Conservation (phyloP, 495 filamentous ascomycete species). For the Podospora sp. region DNA sequence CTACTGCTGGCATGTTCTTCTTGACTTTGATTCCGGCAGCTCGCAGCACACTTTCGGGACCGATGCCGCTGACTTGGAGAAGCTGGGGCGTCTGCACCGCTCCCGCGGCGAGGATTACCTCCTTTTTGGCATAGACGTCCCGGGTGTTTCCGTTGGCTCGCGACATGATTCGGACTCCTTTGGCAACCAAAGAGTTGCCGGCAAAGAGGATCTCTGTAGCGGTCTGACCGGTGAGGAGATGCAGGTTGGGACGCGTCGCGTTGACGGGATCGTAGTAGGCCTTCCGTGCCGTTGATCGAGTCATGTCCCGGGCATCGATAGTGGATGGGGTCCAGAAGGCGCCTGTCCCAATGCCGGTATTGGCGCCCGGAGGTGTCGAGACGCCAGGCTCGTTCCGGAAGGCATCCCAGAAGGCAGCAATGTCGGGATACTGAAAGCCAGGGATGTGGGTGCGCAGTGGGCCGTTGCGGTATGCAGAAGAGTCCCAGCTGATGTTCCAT, state of each 20-base stretch:
- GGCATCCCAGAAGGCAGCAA: conserved; percentile 27
- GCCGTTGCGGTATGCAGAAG: conserved; percentile 25
- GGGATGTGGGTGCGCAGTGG: conserved; percentile 30
- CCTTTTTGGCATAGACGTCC: conserved; percentile 30
- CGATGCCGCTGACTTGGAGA: conserved; percentile 56
- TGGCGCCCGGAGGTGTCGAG: conserved; percentile 8
- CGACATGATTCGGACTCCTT: conserved; percentile 27
- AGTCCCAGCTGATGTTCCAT: conserved; percentile 33
- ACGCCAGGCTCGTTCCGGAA: conserved; percentile 21
- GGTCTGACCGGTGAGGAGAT: conserved; percentile 29
- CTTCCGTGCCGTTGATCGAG: conserved; percentile 30
- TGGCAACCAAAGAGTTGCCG: conserved; percentile 20
- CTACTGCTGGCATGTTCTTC: conserved; percentile 54
- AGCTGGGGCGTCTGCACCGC: conserved; percentile 58
- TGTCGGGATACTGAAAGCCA: conserved; percentile 32
- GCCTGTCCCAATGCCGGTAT: conserved; percentile 24
- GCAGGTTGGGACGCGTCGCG: conserved; percentile 24
- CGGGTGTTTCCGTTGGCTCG: conserved; percentile 19
- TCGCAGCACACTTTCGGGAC: conserved; percentile 47
- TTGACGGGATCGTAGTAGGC: conserved; percentile 36
- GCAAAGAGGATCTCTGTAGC: conserved; percentile 31
- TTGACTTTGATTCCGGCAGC: conserved; percentile 45
- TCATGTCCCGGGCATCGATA: conserved; percentile 29
- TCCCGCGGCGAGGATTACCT: conserved; percentile 58
- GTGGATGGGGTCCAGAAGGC: conserved; percentile 27